A percentile compares a stretch with the other conserved stretches of the same genome.
Conservation (phyloP, 148 eudicot genomes). For the Rhododendron williamsianum region DNA sequence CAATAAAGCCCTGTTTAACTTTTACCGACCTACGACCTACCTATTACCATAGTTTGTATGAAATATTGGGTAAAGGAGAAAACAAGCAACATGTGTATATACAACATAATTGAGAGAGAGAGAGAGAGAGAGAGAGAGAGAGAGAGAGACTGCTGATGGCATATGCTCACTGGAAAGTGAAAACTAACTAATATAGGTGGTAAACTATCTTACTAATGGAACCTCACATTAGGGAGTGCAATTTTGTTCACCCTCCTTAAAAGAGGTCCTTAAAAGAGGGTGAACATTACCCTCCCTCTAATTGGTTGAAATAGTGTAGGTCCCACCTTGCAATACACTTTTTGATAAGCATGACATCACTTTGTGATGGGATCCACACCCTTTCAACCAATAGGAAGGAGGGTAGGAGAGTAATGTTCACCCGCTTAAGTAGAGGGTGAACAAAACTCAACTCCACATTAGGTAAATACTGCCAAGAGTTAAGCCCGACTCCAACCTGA, state of each 20-base stretch:
- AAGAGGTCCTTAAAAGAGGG: too few species aligned
- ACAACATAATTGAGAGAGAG: background rate
- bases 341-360: too few species aligned
- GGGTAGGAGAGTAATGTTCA: too few species aligned
- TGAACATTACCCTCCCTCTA: too few species aligned
- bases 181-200: background rate
- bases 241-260: too few species aligned
- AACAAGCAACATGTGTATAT: background rate
- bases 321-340: too few species aligned
- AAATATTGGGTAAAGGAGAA: background rate
- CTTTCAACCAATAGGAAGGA: too few species aligned
- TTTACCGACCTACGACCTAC: background rate
- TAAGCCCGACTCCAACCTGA: background rate
- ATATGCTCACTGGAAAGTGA: background rate
- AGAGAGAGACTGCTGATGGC: background rate
- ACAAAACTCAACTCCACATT: background rate
- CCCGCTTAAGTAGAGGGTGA: too few species aligned
- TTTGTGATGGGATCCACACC: too few species aligned
- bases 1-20: background rate
- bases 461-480: background rate
- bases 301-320: too few species aligned
- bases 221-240: background rate
- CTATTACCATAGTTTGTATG: background rate
- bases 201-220: background rate
- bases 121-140: background rate